Percentiles rank a stretch among this genome's conserved stretches.
Evolutionary conservation across 164 flowering plant genomes (phyloP).

Genomic region (Umbilicus rupestris): DNA sequence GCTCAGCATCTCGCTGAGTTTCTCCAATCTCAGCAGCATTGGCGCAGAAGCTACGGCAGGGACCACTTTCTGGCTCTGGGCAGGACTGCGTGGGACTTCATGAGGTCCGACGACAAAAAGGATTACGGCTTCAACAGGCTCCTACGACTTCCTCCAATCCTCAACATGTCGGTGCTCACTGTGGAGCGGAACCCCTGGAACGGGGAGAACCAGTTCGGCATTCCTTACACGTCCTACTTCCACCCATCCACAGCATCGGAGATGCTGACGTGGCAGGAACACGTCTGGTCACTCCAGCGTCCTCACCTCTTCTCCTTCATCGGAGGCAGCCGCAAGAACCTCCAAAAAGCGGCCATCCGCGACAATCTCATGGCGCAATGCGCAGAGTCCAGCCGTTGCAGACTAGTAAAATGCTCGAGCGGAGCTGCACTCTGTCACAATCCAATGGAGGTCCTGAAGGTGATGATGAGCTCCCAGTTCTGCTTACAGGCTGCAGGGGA

Average conservation of each 20-base stretch:
- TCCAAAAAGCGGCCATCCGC: constrained; percentile 36
- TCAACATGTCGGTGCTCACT: constrained; percentile 55
- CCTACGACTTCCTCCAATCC: constrained; percentile 19
- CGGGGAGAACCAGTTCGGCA: constrained; percentile 41
- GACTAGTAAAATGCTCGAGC: constrained; percentile 21
- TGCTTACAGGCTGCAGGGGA: constrained; percentile 67
- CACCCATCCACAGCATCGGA: constrained; percentile 34
- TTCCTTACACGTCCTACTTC: constrained; percentile 61
- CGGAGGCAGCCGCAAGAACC: constrained; percentile 37
- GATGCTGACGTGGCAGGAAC: constrained; percentile 33
- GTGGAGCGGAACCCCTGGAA: constrained; percentile 60
- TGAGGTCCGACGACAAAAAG: constrained; percentile 24
- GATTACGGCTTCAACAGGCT: constrained; percentile 47
- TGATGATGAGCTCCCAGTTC: constrained; percentile 33
- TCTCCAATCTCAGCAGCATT: constrained; percentile 21
- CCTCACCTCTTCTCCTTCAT: constrained; percentile 43
- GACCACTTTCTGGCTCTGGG: constrained; percentile 57
- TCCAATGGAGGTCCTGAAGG: constrained; percentile 21
- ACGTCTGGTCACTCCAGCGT: constrained; percentile 16
- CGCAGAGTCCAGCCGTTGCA: constrained; percentile 31
- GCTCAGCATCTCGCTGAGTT: constrained; percentile 28
- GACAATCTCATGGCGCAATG: constrained; percentile 45
- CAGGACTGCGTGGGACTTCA: constrained; percentile 64
- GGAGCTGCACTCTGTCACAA: constrained; percentile 32
- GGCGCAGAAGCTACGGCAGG: constrained; percentile 20